Conservation (phyloP, 805 yeast genomes). For the Saccharomycopsis amapae region DNA sequence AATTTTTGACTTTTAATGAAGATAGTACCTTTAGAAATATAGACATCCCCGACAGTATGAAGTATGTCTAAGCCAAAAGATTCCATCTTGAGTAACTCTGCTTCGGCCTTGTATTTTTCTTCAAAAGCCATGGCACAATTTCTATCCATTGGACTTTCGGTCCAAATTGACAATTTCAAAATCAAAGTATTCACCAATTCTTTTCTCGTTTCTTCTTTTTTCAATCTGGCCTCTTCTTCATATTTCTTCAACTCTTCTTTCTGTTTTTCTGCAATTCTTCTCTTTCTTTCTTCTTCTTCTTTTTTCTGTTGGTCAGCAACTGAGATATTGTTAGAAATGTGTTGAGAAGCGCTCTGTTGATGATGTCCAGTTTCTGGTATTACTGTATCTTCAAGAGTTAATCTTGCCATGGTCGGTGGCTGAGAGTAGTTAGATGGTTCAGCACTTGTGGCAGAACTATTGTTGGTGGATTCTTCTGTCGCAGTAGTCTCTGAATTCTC, state of each 20-base stretch:
- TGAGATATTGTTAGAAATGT: no score
- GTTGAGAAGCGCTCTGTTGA: no score
- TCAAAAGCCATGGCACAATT: conserved; percentile 59
- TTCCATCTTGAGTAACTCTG: conserved; percentile 73
- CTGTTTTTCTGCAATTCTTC: conserved; percentile 29
- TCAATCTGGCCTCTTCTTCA: conserved; percentile 70
- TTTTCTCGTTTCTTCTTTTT: conserved; percentile 58
- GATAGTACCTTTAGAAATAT: conserved; percentile 56
- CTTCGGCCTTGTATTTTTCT: conserved; percentile 67
- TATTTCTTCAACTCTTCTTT: conserved; percentile 50
- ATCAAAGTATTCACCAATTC: conserved; percentile 53
- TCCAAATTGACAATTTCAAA: conserved; percentile 45
- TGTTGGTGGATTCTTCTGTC: not conserved
- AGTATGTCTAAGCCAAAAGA: conserved; percentile 79
- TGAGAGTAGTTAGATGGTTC: not conserved
- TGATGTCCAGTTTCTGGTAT: not conserved
- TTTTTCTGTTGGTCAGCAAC: not conserved
- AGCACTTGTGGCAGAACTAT: not conserved
- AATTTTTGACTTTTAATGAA: conserved; percentile 54
- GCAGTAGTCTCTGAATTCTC: conserved; percentile 31
- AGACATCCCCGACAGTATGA: conserved; percentile 67
- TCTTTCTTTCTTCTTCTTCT: conserved; percentile 10
- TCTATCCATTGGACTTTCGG: conserved; percentile 55
- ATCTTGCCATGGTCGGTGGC: conserved; percentile 5
- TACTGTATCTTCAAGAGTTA: conserved; percentile 17